Conservation (phyloP, 2,329 filamentous ascomycete genomes). For the Aspergillus sp. region DNA sequence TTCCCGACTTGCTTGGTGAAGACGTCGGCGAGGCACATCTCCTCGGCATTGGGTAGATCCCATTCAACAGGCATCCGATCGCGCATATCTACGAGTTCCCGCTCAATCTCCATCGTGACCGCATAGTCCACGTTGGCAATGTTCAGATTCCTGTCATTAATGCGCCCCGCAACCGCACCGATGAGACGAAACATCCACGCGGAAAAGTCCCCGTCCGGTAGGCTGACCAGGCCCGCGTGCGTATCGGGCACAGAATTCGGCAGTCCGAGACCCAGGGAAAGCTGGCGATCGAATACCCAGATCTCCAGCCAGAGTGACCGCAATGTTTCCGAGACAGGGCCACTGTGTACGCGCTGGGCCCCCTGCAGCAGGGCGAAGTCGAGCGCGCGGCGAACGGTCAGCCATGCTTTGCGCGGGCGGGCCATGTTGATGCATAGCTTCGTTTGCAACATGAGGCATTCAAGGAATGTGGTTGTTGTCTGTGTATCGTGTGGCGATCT, state of each 20-base stretch:
- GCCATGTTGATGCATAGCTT: constrained; percentile 1
- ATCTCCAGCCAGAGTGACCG: neutral
- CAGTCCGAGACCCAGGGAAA: neutral
- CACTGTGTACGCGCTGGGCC: neutral
- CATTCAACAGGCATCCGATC: neutral
- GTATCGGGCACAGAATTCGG: neutral
- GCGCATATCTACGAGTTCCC: neutral
- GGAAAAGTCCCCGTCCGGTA: neutral
- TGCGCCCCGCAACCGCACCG: neutral
- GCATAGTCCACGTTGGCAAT: neutral
- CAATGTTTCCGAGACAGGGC: neutral
- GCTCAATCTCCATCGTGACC: neutral
- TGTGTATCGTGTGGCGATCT: neutral
- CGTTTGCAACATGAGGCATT: neutral
- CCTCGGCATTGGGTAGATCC: neutral
- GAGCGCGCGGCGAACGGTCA: neutral
- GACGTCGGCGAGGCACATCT: neutral
- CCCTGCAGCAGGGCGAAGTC: neutral
- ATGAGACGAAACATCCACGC: neutral
- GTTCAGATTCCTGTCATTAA: neutral
- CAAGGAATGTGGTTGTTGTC: neutral
- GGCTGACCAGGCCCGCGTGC: neutral
- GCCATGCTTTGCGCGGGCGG: neutral
- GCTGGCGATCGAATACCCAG: constrained; percentile 1
- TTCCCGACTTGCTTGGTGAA: neutral